These are phyloP conservation scores for Eragrostis tef DNA, from an alignment of 202 grass and related monocot genomes.

Conservation along the genomic window DNA sequence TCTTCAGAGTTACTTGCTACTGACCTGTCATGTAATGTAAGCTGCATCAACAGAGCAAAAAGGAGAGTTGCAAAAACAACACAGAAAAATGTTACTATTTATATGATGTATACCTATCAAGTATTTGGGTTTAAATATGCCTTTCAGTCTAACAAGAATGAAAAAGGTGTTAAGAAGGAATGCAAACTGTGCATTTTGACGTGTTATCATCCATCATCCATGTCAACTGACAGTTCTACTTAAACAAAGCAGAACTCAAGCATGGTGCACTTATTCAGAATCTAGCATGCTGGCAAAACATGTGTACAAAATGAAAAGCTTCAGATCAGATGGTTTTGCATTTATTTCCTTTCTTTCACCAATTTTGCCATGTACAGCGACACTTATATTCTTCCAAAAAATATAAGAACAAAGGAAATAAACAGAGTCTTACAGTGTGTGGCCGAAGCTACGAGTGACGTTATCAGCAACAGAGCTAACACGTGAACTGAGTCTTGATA, in stretches of 20 bases:
- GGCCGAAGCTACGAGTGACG: conserved; percentile 77
- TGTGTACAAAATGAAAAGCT: conserved; percentile 11
- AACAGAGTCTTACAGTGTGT: conserved; percentile 59
- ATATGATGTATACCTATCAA: neutral
- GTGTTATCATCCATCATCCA: conserved; percentile 45
- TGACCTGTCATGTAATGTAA: too few relatives aligned
- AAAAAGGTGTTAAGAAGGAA: neutral
- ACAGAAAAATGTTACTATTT: neutral
- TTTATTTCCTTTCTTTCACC: neutral
- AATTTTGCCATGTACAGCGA: neutral
- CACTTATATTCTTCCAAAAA: neutral
- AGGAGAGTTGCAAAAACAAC: conserved; percentile 38
- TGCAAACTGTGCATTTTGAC: neutral
- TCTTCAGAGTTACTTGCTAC: conserved; percentile 40
- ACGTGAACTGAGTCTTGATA: conserved; percentile 62
- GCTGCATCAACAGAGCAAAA: conserved; percentile 35
- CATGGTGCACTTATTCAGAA: conserved; percentile 28
- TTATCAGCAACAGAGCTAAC: conserved; percentile 74
- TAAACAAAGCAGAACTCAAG: conserved; percentile 39
- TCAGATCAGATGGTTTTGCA: conserved; percentile 10
- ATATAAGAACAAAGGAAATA: conserved; percentile 36
- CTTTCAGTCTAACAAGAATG: conserved; percentile 17
- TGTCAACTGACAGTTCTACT: neutral
- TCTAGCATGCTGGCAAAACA: conserved; percentile 32
- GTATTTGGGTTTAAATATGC: conserved; percentile 16